Base-by-base conservation (phyloP, 768 basidiomycete species). In the Phaffia australis region DNA sequence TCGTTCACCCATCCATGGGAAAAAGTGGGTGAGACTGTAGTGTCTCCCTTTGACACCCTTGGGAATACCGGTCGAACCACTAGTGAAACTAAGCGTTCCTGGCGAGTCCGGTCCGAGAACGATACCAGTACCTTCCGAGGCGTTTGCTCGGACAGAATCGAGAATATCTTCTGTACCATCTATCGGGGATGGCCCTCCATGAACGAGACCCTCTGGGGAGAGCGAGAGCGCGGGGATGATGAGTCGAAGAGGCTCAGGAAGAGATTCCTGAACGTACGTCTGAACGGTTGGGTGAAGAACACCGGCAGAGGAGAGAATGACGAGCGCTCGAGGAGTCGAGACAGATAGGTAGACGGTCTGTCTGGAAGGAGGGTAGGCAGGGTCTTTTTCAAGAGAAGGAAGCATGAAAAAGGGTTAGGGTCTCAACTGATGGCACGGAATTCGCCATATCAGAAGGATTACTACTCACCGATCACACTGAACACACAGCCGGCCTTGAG, bases 21-120 rank as follows among this genome's bases (percentile, higher is more conserved):
- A 98, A 82, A 98, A 99, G 75, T 98, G 95, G 0, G 95, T 99
- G 70, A 99, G 78, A 71, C 88, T 90, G 77, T 88, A 98, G 75
- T 99, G 95, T 55, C 95, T 80, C 0, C 95, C 95, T 69, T 83
- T 83, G 23, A 99, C 94, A n/a, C 94, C 94, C 79, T 99, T 98
- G 0, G 95, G 95, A 56, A 98, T 91, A 32, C 95, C 94, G 0
- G 95, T 99, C 72, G 89, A 92, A 62, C 95, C 95, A 71, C 88
- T 92, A 0, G 95, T 99, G 79, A 99, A 99, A 1, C 89, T 91
- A 29, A 99, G 78, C 0, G 95, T 99, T 0, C 88, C 95, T 35
- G 93, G 80, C 69, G 88, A 91, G 73, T 99, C 95, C 5, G 94
- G 95, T n/a, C 95, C 95, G 7, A 98, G 81, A 7, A 80, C 78